Conservation (phyloP, 1,139 yeast species). For the Scheffersomyces segobiensis region DNA sequence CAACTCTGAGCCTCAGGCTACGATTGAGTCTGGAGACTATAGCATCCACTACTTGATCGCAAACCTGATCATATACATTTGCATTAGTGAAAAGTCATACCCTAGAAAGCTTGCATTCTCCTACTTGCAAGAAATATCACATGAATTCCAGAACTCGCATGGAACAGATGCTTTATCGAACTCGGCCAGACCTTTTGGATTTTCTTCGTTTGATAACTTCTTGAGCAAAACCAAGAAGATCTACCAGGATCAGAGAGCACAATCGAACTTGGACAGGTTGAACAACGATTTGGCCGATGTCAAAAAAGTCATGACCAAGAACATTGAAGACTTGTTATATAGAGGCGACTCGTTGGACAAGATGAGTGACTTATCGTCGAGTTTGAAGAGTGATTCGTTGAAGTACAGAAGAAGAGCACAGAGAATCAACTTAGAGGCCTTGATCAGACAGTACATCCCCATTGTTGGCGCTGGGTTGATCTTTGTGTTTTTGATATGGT, state of each 20-base stretch:
- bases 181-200: conserved; percentile 82
- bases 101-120: conserved; percentile 90
- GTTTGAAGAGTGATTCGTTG: conserved; percentile 77
- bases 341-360: conserved; percentile 93
- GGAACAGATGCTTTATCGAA: conserved; percentile 67
- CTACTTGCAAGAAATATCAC: conserved; percentile 76
- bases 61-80: conserved; percentile 69
- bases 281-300: conserved; percentile 91
- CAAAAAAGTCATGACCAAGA: conserved; percentile 91
- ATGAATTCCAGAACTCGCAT: conserved; percentile 79
- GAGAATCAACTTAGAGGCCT: conserved; percentile 84
- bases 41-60: conserved; percentile 74
- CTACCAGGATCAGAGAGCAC: conserved; percentile 90
- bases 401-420: conserved; percentile 90
- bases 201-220: conserved; percentile 79
- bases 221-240: conserved; percentile 84
- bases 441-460: conserved; percentile 88
- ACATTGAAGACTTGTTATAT: conserved; percentile 89
- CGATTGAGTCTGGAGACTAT: conserved; percentile 75
- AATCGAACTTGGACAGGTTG: conserved; percentile 79
- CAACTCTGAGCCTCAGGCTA: conserved; percentile 81
- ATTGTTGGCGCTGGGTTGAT: conserved; percentile 71
- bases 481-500: conserved; percentile 80
- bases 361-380: conserved; percentile 85
- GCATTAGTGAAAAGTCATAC: conserved; percentile 74